Evolutionary conservation across 306 rosid species (phyloP), one percentile per base, ranked within the genome.

Genomic region (Styphnolobium japonicum): DNA sequence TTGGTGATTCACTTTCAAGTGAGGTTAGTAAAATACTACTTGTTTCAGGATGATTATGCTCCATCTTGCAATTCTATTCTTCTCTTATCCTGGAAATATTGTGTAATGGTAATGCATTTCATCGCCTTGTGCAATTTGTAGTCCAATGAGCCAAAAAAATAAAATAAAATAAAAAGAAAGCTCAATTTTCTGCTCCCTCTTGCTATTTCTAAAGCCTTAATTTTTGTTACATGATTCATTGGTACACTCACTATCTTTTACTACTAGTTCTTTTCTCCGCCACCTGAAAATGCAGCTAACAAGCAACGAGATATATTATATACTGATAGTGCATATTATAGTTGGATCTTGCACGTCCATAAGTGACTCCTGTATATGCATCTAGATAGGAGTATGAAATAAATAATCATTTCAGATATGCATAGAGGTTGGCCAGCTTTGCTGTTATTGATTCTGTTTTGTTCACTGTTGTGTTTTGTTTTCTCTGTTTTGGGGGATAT

Each of bases 21-120:
- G 80, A 77, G 97, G 94, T 93, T 71, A 61, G 94, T 80, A 11
- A 6, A 65, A 2, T 51, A 27, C 7, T 36, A 33, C 48, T 84
- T 23, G 46, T 69, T 71, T n/a, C 52, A 58, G n/a, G 36, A 46
- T 75, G 21, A 36, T 56, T 57, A 6, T 67, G 11, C 63, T 37
- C 21, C 6, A 0, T 25, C 29, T 18, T 21, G 3, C 55, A 18
- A 51, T 33, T 57, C 2, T 45, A 16, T 7, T 56, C 21, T 51
- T 61, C 14, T 43, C 19, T 51, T 39, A 25, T 71, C 7, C 12
- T 45, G 7, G 2, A 56, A 67, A 69, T 56, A 63, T 7, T 25
- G 8, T 63, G 31, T 29, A 42, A 11, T 27, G 42, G 37, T 51
- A 46, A 6, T 58, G 71, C 43, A 23, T 60, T 75, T 49, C 15